phyloP scores from a whole-genome alignment of 1,139 yeast genomes.

The Barnettozyma hawaiiensis region DNA sequence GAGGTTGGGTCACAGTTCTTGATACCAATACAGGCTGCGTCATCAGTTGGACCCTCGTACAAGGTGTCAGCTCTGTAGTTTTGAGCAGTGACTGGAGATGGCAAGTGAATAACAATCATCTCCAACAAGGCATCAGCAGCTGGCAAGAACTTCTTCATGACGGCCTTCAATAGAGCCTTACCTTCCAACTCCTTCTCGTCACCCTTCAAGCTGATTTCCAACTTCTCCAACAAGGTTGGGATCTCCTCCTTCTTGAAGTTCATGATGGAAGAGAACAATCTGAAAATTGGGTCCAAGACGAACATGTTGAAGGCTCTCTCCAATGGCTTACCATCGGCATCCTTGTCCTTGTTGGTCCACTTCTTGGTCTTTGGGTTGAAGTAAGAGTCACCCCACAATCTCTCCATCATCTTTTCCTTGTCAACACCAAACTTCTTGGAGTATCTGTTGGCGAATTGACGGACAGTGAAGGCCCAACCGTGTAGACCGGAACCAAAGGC shows the following conservation, averaged over 20 bases:
- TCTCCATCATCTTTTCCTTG: conserved; percentile 95
- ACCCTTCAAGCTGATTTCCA: conserved; percentile 84
- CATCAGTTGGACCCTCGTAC: conserved; percentile 99
- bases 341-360: conserved; percentile 97
- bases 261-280: conserved; percentile 92
- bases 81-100: conserved; percentile 99
- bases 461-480: conserved; percentile 99
- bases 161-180: conserved; percentile 96
- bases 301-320: conserved; percentile 99
- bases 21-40: conserved; percentile 84
- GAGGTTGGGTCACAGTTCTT: conserved; percentile 98
- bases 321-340: conserved; percentile 89
- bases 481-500: conserved; percentile 99
- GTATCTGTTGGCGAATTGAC: conserved; percentile 98
- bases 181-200: conserved; percentile 98
- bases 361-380: conserved; percentile 99
- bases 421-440: conserved; percentile 99
- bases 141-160: conserved; percentile 99
- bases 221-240: conserved; percentile 82
- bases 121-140: conserved; percentile 99
- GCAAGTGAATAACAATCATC: conserved; percentile 97
- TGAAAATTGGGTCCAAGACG: conserved; percentile 98
- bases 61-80: conserved; percentile 98
- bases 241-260: conserved; percentile 97
- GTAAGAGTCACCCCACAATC: conserved; percentile 99